Evolutionary conservation across 768 basidiomycete species (phyloP), one percentile per base, ranked within the genome.

Genomic region (Suillus brevipes): DNA sequence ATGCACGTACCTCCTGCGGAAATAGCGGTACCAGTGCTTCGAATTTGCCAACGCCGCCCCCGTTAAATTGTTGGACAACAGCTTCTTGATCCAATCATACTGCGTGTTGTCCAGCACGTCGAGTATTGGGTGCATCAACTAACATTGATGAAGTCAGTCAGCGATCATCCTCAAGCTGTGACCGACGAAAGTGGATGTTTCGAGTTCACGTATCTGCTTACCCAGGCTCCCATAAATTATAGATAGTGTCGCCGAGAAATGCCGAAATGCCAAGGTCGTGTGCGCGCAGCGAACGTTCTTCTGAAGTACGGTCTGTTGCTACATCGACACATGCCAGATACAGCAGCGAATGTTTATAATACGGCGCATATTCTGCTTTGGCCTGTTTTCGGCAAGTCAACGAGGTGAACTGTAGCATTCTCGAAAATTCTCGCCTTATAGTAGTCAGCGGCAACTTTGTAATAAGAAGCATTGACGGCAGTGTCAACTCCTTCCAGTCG

Each of bases 151-250:
- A 67, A 20, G 53, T 45, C 64, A 65, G 65, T 70, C 59, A 66
- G 60, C 67, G 63, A 56, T 56, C 61, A 64, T 58, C 67, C 62
- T 38, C 49, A 18, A 43, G 40, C 64, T 57, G 57, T 62, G 60
- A 67, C 36, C 43, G 42, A 52, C 38, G 56, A 60, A 65, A 28
- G 60, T 34, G 14, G 55, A 55, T 18, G 49, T 69, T 65, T 50
- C 50, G 69, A 69, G 70, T 70, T 58, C 7, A 57, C 49, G 47
- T 47, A 65, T 64, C 25, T 20, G 82, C 92, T 64, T 71, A 96
- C 95, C 77, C n/a, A n/a, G 99, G 84, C 79, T 99, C 97, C 49
- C 97, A 97, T 81, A 99, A 99, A 82, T 99, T 99, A 81, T 99
- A 98, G 75, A 98, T 98, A 37, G 88, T 91, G 72, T 97, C 95